phyloP scores from a whole-genome alignment of 148 eudicot species.

The Rhododendron henanense region DNA sequence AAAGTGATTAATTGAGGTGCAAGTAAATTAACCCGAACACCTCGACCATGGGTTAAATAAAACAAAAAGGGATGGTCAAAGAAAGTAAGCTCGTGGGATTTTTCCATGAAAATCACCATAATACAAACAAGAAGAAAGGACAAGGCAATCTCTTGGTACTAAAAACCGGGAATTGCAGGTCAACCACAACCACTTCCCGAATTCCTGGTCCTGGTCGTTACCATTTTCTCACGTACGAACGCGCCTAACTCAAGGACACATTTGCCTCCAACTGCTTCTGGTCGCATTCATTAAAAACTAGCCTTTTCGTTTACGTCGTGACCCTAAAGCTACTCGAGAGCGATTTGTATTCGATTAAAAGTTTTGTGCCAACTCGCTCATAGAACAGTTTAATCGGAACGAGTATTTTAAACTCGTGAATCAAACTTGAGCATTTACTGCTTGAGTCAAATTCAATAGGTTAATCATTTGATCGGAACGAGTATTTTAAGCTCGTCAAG shows the following conservation, averaged over 20 bases:
- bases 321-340: neutral
- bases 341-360: no score
- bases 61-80: slow-evolving; percentile 2
- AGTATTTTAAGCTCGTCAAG: no score
- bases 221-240: neutral
- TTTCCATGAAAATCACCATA: neutral
- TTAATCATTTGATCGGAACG: neutral
- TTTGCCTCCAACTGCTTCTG: neutral
- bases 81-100: slow-evolving; percentile 8
- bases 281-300: neutral
- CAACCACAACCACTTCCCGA: neutral
- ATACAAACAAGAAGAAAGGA: neutral
- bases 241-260: neutral
- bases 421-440: no score
- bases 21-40: no score
- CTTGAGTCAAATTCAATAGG: no score
- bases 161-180: neutral
- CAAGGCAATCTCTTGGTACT: no score
- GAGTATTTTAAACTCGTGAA: no score
- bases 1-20: no score
- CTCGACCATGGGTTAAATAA: no score
- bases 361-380: no score
- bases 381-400: neutral
- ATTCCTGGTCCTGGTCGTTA: neutral
- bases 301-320: neutral